phyloP scores from a whole-genome alignment of 2,329 filamentous ascomycete genomes.

The Rachicladosporium sp. region DNA sequence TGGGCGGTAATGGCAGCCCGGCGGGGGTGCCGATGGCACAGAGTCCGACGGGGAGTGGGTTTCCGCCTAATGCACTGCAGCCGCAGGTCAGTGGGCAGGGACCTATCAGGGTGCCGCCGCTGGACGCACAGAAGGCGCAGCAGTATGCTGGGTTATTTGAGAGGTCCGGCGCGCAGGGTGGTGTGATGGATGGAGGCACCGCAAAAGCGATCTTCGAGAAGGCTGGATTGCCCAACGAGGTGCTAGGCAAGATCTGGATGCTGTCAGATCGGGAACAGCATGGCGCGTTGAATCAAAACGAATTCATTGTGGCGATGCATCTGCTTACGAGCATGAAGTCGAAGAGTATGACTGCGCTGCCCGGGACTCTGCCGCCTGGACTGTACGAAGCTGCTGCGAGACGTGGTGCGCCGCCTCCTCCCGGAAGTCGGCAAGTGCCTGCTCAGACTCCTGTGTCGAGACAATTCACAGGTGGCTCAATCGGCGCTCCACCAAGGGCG shows the following conservation, averaged over 20 bases:
- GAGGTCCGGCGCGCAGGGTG: constrained; percentile 66
- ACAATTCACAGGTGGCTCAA: constrained; percentile 58
- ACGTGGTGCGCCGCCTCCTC: constrained; percentile 39
- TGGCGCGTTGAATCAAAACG: constrained; percentile 71
- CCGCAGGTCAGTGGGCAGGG: constrained; percentile 30
- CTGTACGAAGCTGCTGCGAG: constrained; percentile 84
- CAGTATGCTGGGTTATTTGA: constrained; percentile 89
- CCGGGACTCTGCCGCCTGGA: constrained; percentile 66
- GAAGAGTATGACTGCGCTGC: constrained; percentile 65
- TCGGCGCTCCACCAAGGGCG: constrained; percentile 39
- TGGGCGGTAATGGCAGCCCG: constrained; percentile 4
- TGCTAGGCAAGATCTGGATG: constrained; percentile 90
- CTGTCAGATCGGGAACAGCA: constrained; percentile 88
- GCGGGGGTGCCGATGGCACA: constrained; percentile 4
- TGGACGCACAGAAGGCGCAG: constrained; percentile 76
- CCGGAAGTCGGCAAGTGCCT: constrained; percentile 26
- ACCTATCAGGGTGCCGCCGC: constrained; percentile 74
- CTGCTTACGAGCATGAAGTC: constrained; percentile 84
- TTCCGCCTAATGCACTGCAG: constrained; percentile 17
- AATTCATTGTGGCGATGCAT: constrained; percentile 98
- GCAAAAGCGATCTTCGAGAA: constrained; percentile 94
- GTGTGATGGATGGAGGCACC: constrained; percentile 56
- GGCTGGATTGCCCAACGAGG: constrained; percentile 77
- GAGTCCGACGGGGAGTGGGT: constrained; percentile 14
- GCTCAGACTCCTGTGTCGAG: constrained; percentile 53